Percentiles rank a stretch among this genome's conserved stretches.
phyloP scores from a whole-genome alignment of 116 monocot genomes.

The Posidonia oceanica region DNA sequence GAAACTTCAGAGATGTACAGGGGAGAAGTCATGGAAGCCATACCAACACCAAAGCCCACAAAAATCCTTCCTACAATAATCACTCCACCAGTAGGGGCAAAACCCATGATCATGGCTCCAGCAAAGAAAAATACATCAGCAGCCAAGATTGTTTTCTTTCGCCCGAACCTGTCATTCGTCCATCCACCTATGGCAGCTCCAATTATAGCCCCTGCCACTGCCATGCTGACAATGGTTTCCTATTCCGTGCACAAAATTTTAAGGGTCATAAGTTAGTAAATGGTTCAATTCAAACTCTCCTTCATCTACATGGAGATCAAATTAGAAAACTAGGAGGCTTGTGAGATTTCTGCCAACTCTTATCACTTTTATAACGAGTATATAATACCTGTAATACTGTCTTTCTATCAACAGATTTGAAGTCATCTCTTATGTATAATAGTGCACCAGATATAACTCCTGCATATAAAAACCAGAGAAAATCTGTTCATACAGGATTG shows the following conservation, averaged over 20 bases:
- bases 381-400: constrained; percentile 48
- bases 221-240: constrained; percentile 99
- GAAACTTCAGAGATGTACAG: constrained; percentile 96
- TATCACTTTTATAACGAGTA: neutral
- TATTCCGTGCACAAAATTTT: constrained; percentile 8
- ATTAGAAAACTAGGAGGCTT: neutral
- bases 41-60: constrained; percentile 92
- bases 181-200: constrained; percentile 87
- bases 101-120: constrained; percentile 73
- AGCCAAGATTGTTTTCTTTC: constrained; percentile 47
- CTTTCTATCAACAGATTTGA: constrained; percentile 46
- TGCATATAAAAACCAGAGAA: constrained; percentile 1
- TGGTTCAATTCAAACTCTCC: no score
- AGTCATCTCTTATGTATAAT: constrained; percentile 83
- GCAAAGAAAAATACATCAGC: constrained; percentile 80
- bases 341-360: neutral
- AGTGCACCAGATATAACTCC: constrained; percentile 90
- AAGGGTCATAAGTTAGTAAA: no score
- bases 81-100: constrained; percentile 42
- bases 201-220: constrained; percentile 84
- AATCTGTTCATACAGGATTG: no score
- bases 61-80: constrained; percentile 70
- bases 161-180: constrained; percentile 72
- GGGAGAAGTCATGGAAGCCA: constrained; percentile 92
- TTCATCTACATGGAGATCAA: neutral